Percentiles rank a stretch among this genome's conserved stretches.
Evolutionary conservation across 139 green algal genomes (phyloP).

Genomic region (Chlamydomonas eustigma): DNA sequence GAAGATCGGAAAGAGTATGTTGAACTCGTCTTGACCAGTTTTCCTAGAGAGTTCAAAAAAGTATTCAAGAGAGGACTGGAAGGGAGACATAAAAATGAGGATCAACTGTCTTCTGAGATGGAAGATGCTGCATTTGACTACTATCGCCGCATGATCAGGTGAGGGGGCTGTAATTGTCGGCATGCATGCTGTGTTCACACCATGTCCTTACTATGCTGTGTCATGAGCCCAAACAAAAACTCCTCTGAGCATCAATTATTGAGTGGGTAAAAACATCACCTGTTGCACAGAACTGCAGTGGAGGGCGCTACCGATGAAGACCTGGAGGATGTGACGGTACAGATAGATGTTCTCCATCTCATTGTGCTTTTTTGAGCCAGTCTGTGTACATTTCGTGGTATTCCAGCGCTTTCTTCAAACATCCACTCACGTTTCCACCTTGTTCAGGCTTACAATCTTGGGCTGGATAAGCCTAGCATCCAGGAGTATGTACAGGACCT

Average conservation of each 20-base stretch:
- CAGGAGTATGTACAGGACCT: not conserved
- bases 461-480: constrained; percentile 3
- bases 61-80: constrained; percentile 22
- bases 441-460: constrained; percentile 12
- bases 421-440: not conserved
- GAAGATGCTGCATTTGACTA: constrained; percentile 40
- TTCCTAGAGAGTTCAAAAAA: constrained; percentile 25
- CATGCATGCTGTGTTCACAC: too few relatives aligned
- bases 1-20: not conserved
- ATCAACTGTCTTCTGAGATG: constrained; percentile 33
- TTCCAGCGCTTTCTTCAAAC: not conserved
- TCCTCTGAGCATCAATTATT: too few relatives aligned
- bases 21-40: not conserved
- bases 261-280: too few relatives aligned
- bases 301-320: constrained; percentile 29
- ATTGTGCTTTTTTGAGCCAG: too few relatives aligned
- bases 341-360: too few relatives aligned
- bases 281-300: constrained; percentile 7
- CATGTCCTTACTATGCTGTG: too few relatives aligned
- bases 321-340: constrained; percentile 22
- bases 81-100: constrained; percentile 29
- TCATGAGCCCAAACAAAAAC: not conserved
- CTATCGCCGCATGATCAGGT: constrained; percentile 31
- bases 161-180: not conserved
- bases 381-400: not conserved